Evolutionary conservation across 2,329 filamentous ascomycete species (phyloP).

Genomic region (Cladosporium sp.): DNA sequence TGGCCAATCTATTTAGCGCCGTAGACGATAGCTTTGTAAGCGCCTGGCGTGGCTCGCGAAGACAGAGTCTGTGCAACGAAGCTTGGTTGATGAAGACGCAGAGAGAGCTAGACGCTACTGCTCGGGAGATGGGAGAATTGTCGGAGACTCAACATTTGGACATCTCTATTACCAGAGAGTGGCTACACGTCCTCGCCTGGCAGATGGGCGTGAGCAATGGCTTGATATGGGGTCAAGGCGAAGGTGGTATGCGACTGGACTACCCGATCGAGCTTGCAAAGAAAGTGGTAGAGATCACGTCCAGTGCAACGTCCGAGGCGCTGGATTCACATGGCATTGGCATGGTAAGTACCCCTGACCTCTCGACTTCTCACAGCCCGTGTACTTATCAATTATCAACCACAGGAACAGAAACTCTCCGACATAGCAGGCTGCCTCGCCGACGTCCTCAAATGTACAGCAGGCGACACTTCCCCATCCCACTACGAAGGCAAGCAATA

Average conservation of each 20-base stretch:
- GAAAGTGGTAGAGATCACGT: slow-evolving; percentile 38
- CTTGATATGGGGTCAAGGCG: slow-evolving; percentile 39
- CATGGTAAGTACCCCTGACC: slow-evolving; percentile 32
- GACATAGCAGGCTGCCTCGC: slow-evolving; percentile 41
- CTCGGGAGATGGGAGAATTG: slow-evolving; percentile 32
- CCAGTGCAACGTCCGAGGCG: slow-evolving; percentile 33
- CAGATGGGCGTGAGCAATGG: slow-evolving; percentile 43
- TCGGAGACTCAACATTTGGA: slow-evolving; percentile 41
- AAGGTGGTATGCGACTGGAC: slow-evolving; percentile 39
- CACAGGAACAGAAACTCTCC: slow-evolving; percentile 41
- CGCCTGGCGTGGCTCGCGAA: slow-evolving; percentile 38
- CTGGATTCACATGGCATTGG: slow-evolving; percentile 41
- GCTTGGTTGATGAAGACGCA: slow-evolving; percentile 40
- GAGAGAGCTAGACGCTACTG: slow-evolving; percentile 37
- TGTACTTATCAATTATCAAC: background rate
- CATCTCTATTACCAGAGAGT: slow-evolving; percentile 39
- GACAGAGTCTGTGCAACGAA: slow-evolving; percentile 38
- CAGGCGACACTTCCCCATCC: slow-evolving; percentile 37
- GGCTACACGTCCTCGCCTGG: slow-evolving; percentile 42
- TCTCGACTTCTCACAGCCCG: background rate
- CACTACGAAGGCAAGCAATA: slow-evolving; percentile 40
- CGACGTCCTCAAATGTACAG: slow-evolving; percentile 40
- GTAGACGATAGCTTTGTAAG: slow-evolving; percentile 41
- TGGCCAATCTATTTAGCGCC: slow-evolving; percentile 40
- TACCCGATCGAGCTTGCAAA: slow-evolving; percentile 41